phyloP scores from a whole-genome alignment of 78 protist genomes.

The Dictyostelium capitatum region DNA sequence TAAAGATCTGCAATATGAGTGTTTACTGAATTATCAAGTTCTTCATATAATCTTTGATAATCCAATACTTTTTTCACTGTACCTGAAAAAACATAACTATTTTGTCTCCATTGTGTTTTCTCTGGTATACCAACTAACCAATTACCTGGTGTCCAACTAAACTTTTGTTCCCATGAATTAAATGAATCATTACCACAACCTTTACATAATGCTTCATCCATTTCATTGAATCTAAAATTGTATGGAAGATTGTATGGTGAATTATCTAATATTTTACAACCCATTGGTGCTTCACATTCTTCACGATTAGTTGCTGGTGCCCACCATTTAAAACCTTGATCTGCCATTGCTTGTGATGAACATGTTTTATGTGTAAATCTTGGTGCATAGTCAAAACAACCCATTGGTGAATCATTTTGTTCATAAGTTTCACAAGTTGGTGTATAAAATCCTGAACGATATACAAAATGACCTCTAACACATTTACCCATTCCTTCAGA shows the following conservation, averaged over 20 bases:
- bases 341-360: not conserved
- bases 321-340: conserved; percentile 44
- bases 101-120: not conserved
- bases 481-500: conserved; percentile 41
- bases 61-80: not conserved
- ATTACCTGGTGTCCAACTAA: conserved; percentile 28
- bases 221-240: conserved; percentile 46
- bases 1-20: conserved; percentile 55
- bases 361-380: not conserved
- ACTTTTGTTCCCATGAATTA: conserved; percentile 11
- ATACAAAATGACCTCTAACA: conserved; percentile 29
- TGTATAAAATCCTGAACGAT: not conserved
- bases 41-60: not conserved
- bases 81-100: not conserved
- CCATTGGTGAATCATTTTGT: conserved; percentile 56
- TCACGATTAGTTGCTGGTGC: conserved; percentile 6
- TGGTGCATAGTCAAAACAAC: not conserved
- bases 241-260: conserved; percentile 16
- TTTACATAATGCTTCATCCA: not conserved
- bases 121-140: conserved; percentile 19
- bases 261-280: conserved; percentile 30
- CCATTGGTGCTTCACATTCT: conserved; percentile 15
- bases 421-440: conserved; percentile 26
- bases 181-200: conserved; percentile 24
- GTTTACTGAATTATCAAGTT: conserved; percentile 4